Evolutionary conservation across 306 rosid genomes (phyloP), one percentile per base, ranked within the genome.

Genomic region (Astragalus glycyphyllos): DNA sequence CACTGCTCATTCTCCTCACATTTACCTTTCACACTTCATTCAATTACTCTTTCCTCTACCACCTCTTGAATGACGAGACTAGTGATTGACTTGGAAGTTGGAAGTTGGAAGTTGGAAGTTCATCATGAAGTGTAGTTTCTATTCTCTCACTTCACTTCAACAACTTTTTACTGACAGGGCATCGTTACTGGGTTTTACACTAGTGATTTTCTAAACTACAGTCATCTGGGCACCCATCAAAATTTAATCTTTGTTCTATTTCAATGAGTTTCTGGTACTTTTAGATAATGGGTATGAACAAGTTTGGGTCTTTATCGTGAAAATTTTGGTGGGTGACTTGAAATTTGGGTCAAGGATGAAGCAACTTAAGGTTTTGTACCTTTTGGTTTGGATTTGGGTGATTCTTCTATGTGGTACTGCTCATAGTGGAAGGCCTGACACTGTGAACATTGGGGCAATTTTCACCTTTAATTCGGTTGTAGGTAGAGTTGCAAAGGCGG

Each of bases 381-480:
- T 79, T 29, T 61, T 81, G 8, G 53, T 62, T 65, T 74, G 80
- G 82, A 64, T 78, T 59, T 85, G 85, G 90, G 81, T 68, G 45
- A 64, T 87, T 7, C 11, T 40, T 34, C 76, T 89, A 23, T 75
- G 87, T 11, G 71, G 73, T 54, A 88, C 42, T 69, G 86, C 76
- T 58, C 53, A 71, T 20, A 73, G 92, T 78, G 68, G 56, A 76
- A 86, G 64, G 79, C 97, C 96, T 35, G 69, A 65, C 10, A 82
- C 74, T 71, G 91, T 94, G 73, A 87, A 86, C 44, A 48, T 94
- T 76, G 97, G 92, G 65, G 97, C 91, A 0, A 63, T 94, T 84
- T 87, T 91, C 69, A 78, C 87, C 58, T 86, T 84, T 12, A 77
- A 94, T 79, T 89, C 99, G 5, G 88, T 94, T 34, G 89, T 94